These are phyloP conservation scores for Neltuma alba DNA, from an alignment of 306 rosid species.

Conservation along the genomic window DNA sequence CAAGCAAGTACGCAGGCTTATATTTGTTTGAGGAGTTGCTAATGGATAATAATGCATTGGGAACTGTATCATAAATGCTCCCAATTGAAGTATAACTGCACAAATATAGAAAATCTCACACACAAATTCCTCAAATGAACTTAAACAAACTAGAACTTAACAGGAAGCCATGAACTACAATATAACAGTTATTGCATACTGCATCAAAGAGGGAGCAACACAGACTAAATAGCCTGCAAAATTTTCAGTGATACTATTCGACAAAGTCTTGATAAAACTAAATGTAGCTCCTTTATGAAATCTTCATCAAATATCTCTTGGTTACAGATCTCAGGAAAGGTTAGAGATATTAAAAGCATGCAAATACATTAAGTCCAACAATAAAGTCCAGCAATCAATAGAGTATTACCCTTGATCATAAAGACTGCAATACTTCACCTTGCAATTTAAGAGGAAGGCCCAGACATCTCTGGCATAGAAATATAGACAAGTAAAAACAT, in stretches of 20 bases:
- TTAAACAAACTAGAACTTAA: constrained; percentile 26
- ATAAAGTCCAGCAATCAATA: constrained; percentile 14
- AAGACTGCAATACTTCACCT: constrained; percentile 90
- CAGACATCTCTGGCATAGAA: constrained; percentile 85
- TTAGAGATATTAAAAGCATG: constrained; percentile 22
- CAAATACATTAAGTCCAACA: constrained; percentile 22
- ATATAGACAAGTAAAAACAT: constrained; percentile 40
- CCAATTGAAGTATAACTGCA: constrained; percentile 95
- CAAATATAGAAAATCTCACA: constrained; percentile 35
- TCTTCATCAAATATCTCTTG: constrained; percentile 21
- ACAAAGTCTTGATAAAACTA: background rate
- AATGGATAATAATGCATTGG: constrained; percentile 73
- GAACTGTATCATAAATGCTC: constrained; percentile 88
- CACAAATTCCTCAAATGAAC: constrained; percentile 28
- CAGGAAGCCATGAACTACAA: constrained; percentile 20
- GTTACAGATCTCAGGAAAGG: background rate
- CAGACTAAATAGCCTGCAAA: background rate
- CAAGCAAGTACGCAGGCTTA: constrained; percentile 91
- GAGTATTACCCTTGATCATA: constrained; percentile 94
- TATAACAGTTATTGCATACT: constrained; percentile 25
- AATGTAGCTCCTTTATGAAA: constrained; percentile 15
- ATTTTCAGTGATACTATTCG: background rate
- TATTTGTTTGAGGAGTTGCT: constrained; percentile 55
- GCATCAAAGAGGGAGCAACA: background rate
- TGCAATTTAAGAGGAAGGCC: constrained; percentile 90